A percentile compares a stretch with the other conserved stretches of the same genome.
Conservation (phyloP, 768 basidiomycete species). For the Amanita rimosa region DNA sequence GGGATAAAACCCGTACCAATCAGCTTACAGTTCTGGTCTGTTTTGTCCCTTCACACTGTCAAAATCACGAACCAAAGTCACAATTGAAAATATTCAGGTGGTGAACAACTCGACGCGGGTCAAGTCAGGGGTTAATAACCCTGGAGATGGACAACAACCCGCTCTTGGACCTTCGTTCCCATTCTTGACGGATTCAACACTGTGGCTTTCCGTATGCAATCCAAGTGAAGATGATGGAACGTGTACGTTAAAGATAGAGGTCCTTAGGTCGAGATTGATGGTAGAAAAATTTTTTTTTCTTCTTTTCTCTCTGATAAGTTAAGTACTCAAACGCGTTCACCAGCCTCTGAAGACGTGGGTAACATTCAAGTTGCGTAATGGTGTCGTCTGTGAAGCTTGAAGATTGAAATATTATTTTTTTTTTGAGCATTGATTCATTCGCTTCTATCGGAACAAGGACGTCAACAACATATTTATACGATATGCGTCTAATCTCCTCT, state of each 20-base stretch:
- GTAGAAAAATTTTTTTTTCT: background rate
- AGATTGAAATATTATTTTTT: background rate
- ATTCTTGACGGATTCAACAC: conserved; percentile 57
- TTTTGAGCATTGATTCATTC: background rate
- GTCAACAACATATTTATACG: background rate
- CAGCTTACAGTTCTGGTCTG: conserved; percentile 41
- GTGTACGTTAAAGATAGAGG: background rate
- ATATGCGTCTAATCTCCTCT: background rate
- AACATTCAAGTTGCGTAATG: background rate
- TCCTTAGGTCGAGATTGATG: conserved; percentile 1
- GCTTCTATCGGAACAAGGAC: background rate
- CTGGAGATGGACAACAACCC: conserved; percentile 46
- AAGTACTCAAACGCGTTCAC: background rate
- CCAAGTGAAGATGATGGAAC: background rate
- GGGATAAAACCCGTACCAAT: conserved; percentile 31
- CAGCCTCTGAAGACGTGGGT: background rate
- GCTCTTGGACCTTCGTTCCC: conserved; percentile 70
- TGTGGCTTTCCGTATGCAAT: conserved; percentile 45
- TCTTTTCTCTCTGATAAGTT: background rate
- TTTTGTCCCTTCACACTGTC: background rate
- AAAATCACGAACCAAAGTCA: too few species aligned
- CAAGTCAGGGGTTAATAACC: conserved; percentile 8
- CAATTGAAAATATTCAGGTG: conserved; percentile 27
- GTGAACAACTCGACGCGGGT: conserved; percentile 42
- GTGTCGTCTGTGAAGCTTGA: background rate